Base-by-base conservation (phyloP, 1,139 yeast species). In the Kluyveromyces marxianus region DNA sequence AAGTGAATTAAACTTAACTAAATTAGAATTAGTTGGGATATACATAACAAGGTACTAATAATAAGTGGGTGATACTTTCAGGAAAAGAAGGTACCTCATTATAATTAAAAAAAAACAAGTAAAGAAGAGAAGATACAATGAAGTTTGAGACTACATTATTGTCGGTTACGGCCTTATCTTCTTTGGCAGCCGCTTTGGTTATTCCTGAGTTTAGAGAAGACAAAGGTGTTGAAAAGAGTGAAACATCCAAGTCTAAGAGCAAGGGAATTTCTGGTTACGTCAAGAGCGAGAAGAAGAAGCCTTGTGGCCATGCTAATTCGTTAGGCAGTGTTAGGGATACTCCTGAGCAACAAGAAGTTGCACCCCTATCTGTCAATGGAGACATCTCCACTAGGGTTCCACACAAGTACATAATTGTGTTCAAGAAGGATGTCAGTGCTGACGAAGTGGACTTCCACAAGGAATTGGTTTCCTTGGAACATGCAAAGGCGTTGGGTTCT, bases 321-420 rank as follows among this genome's bases (percentile, higher is more conserved):
- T 14, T 14, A 14, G 21, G 2, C 21, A 14, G 21, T 14, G 21
- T 14, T 14, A 14, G 2, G 21, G 21, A 14, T 14, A 14, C 21
- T 14, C 21, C 21, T 14, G 21, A 14, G 21, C 21, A 14, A 14
- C 21, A 14, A 14, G 2, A 14, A 14, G 21, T 80, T 59, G 77
- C 84, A 48, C 72, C 83, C 48, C 65, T 80, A 54, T 76, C 79
- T 48, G 49, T 69, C 30, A 58, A 69, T 36, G 83, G 78, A 44
- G 72, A 78, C 49, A 88, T 77, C 82, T 53, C 94, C 90, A 38
- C 58, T 71, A 37, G 75, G 45, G 76, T 87, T 56, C 85, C 89
- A 44, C 79, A 85, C 71, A 81, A 84, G 62, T 89, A 86, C 70
- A 85, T 89, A 52, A 66, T 82, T 52, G 88, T 86, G 42, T 79